Evolutionary conservation across 116 monocot genomes (phyloP).

Genomic region (Posidonia oceanica): DNA sequence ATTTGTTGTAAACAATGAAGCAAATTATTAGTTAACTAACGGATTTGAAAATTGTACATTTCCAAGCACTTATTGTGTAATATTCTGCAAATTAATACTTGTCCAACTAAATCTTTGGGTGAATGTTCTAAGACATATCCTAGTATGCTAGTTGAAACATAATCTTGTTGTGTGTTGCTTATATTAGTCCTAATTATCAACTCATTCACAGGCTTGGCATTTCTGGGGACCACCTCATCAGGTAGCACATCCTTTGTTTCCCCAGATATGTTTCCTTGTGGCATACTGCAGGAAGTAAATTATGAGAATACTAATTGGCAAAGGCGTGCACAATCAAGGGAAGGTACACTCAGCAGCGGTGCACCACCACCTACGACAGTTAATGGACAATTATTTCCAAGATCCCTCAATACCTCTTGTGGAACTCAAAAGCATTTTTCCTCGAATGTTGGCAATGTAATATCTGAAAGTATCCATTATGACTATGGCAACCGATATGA

Average conservation of each 20-base stretch:
- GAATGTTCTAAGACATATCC: neutral
- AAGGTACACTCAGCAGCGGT: neutral
- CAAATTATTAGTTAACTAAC: too few species aligned
- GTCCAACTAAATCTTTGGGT: too few species aligned
- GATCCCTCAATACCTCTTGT: neutral
- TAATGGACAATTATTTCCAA: neutral
- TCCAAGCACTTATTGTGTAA: too few species aligned
- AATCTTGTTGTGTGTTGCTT: neutral
- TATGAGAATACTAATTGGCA: conserved; percentile 2
- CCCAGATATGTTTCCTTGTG: conserved; percentile 1
- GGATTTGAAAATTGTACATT: too few species aligned
- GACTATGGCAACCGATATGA: neutral
- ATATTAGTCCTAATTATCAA: neutral
- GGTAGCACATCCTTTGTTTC: conserved; percentile 4
- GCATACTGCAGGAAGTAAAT: neutral
- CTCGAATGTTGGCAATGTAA: neutral
- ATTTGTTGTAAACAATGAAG: too few species aligned
- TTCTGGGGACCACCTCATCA: conserved; percentile 1
- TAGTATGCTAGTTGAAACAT: neutral
- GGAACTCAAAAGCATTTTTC: neutral
- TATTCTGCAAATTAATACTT: too few species aligned
- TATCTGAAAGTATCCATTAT: neutral
- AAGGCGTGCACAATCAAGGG: neutral
- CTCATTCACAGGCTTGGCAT: neutral
- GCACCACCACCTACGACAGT: neutral